Evolutionary conservation across 2,329 filamentous ascomycete genomes (phyloP).

Genomic region (Chaetomium olivaceum): DNA sequence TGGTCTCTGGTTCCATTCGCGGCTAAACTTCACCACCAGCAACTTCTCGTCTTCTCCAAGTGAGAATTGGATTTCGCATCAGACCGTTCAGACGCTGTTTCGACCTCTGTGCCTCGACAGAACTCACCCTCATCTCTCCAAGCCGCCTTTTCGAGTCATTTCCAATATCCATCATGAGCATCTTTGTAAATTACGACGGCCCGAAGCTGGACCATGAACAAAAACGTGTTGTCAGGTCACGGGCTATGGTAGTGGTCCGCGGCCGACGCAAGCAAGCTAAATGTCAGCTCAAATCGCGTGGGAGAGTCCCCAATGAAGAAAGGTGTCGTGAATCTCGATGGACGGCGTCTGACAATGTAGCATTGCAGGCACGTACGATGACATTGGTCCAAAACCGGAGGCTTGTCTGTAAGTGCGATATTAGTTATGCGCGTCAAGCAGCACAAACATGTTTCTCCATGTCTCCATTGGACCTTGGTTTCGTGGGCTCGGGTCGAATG

Average conservation of each 20-base stretch:
- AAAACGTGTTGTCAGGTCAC: conserved; percentile 1
- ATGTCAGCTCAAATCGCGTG: not conserved
- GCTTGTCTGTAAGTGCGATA: not conserved
- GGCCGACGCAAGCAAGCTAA: not conserved
- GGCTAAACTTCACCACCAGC: not conserved
- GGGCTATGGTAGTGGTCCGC: conserved; percentile 9
- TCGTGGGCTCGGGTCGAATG: not conserved
- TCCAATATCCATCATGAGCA: not conserved
- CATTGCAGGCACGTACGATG: not conserved
- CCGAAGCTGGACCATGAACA: conserved; percentile 12
- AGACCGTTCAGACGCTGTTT: not conserved
- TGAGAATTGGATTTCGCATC: not conserved
- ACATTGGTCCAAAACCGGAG: not conserved
- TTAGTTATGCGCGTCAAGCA: not conserved
- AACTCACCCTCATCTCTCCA: not conserved
- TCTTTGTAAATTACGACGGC: conserved; percentile 7
- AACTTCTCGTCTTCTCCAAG: not conserved
- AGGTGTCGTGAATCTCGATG: not conserved
- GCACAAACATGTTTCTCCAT: not conserved
- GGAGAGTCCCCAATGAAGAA: not conserved
- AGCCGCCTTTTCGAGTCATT: not conserved
- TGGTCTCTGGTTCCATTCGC: not conserved
- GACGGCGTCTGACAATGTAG: not conserved
- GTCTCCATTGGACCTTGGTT: not conserved
- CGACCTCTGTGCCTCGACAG: not conserved